phyloP scores from a whole-genome alignment of 148 eudicot genomes.

The Rheum nobile region DNA sequence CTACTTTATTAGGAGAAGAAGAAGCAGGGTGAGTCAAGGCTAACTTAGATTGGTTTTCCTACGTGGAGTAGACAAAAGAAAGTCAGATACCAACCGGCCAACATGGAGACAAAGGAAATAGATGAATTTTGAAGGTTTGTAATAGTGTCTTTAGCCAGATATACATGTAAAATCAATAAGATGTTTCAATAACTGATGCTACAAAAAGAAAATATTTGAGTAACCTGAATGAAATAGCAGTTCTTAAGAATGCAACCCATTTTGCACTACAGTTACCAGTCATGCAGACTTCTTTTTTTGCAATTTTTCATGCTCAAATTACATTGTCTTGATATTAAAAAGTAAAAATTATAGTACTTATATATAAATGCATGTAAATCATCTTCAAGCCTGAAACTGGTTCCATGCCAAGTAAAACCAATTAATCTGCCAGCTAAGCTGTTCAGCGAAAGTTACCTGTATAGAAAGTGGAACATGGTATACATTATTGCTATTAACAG shows the following conservation, averaged over 20 bases:
- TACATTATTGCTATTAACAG: conserved; percentile 16
- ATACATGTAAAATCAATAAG: background rate
- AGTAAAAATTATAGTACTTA: background rate
- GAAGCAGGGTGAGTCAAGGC: conserved; percentile 12
- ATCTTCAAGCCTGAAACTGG: background rate
- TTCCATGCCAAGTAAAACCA: background rate
- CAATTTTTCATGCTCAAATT: background rate
- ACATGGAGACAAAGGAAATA: background rate
- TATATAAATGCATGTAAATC: background rate
- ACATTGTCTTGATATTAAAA: background rate
- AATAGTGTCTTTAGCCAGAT: background rate
- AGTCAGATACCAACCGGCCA: background rate
- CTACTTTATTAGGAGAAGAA: conserved; percentile 17
- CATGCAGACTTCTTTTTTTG: background rate
- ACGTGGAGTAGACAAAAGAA: conserved; percentile 2
- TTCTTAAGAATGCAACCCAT: background rate
- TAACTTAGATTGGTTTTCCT: conserved; percentile 2
- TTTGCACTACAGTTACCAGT: background rate
- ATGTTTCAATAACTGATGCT: background rate
- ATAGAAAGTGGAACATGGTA: conserved; percentile 13
- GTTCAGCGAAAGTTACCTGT: conserved; percentile 5
- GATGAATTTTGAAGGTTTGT: background rate
- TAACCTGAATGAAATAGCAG: background rate
- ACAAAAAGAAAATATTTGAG: background rate
- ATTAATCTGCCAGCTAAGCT: background rate